A percentile compares a stretch with the other conserved stretches of the same genome.
phyloP scores from a whole-genome alignment of 148 eudicot species.

The Vaccinium corymbosum region DNA sequence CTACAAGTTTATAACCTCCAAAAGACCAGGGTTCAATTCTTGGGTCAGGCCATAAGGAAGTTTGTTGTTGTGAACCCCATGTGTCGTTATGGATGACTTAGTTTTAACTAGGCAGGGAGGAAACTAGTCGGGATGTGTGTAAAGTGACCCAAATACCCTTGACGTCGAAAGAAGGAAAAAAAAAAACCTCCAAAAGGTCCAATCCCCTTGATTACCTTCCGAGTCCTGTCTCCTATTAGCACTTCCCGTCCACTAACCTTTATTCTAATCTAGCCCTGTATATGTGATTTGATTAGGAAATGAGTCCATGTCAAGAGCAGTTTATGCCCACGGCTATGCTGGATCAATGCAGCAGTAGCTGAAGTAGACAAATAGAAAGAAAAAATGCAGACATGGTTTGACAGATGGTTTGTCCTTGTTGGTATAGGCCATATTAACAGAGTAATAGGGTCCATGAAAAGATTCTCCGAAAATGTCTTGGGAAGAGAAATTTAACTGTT shows the following conservation, averaged over 20 bases:
- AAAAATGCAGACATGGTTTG: neutral
- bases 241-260: neutral
- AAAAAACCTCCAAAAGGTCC: neutral
- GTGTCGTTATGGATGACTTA: too few species aligned
- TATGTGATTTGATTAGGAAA: too few species aligned
- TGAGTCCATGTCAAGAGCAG: neutral
- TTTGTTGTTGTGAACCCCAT: too few species aligned
- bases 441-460: too few species aligned
- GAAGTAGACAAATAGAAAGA: neutral
- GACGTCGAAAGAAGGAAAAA: too few species aligned
- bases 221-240: neutral
- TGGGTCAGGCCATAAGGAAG: too few species aligned
- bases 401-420: neutral
- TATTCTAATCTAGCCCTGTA: neutral
- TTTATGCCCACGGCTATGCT: neutral
- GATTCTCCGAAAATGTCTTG: too few species aligned
- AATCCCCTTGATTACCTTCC: slow-evolving; percentile 8
- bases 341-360: neutral
- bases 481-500: too few species aligned
- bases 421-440: neutral
- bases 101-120: too few species aligned
- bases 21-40: too few species aligned
- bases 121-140: too few species aligned
- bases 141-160: too few species aligned
- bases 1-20: neutral